A percentile compares a stretch with the other conserved stretches of the same genome.
Conservation (phyloP, 2,329 filamentous ascomycete genomes). For the Fusarium marasasianum region DNA sequence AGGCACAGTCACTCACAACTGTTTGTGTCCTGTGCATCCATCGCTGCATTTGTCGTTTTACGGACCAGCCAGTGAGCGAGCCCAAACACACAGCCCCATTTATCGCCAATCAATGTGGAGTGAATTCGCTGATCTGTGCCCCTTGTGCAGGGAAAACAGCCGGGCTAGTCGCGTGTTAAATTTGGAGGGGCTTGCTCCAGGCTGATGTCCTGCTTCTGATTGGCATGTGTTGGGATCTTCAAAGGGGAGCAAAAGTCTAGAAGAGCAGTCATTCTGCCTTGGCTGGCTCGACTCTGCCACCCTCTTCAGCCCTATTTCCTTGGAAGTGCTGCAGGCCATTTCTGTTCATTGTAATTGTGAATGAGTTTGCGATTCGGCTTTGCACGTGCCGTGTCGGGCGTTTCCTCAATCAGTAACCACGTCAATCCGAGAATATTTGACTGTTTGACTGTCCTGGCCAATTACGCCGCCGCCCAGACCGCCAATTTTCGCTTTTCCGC, state of each 20-base stretch:
- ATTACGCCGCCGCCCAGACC: not conserved
- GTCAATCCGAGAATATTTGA: not conserved
- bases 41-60: not conserved
- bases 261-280: not conserved
- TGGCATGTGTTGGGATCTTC: not conserved
- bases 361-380: not conserved
- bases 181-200: not conserved
- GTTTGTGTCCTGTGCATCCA: not conserved
- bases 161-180: not conserved
- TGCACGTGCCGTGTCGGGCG: not conserved
- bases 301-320: not conserved
- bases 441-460: no score
- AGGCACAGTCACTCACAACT: not conserved
- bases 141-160: not conserved
- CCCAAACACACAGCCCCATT: not conserved
- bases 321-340: not conserved
- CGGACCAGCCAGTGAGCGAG: not conserved
- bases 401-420: not conserved
- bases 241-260: not conserved
- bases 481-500: not conserved
- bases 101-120: not conserved
- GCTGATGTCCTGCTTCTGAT: not conserved
- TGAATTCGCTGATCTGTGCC: not conserved
- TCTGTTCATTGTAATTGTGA: not conserved
- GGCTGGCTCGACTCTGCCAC: not conserved